Percentiles rank a stretch among this genome's conserved stretches.
phyloP scores from a whole-genome alignment of 108 stramenopile species.

The Stephanodiscus triporus region DNA sequence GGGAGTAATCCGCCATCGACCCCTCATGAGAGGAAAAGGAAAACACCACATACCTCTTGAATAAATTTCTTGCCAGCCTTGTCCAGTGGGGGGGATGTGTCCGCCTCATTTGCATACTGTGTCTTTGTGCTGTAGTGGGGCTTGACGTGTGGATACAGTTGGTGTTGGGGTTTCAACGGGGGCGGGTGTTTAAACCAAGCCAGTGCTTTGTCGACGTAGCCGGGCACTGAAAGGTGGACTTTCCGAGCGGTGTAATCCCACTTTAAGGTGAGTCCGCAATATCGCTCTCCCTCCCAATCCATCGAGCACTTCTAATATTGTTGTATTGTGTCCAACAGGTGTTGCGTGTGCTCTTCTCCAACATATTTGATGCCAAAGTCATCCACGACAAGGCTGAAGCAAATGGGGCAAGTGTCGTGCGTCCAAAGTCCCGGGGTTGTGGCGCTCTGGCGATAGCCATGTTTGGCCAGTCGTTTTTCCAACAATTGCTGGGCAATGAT shows the following conservation, averaged over 20 bases:
- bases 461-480: neutral
- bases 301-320: neutral
- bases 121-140: neutral
- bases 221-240: neutral
- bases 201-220: neutral
- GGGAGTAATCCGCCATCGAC: neutral
- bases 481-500: constrained; percentile 45
- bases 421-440: neutral
- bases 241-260: neutral
- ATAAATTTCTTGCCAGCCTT: neutral
- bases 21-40: neutral
- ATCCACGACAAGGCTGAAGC: constrained; percentile 11
- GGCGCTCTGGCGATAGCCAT: constrained; percentile 13
- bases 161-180: neutral
- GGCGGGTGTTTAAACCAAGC: neutral
- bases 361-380: constrained; percentile 19
- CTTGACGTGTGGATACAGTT: neutral
- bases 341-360: neutral
- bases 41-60: neutral
- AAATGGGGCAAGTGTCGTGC: constrained; percentile 3
- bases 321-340: neutral
- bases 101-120: neutral
- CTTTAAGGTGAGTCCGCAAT: neutral
- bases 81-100: neutral
- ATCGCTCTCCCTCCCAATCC: neutral